A percentile compares a stretch with the other conserved stretches of the same genome.
Evolutionary conservation across 257 asterid genomes (phyloP).

Genomic region (Capsicum chinense): DNA sequence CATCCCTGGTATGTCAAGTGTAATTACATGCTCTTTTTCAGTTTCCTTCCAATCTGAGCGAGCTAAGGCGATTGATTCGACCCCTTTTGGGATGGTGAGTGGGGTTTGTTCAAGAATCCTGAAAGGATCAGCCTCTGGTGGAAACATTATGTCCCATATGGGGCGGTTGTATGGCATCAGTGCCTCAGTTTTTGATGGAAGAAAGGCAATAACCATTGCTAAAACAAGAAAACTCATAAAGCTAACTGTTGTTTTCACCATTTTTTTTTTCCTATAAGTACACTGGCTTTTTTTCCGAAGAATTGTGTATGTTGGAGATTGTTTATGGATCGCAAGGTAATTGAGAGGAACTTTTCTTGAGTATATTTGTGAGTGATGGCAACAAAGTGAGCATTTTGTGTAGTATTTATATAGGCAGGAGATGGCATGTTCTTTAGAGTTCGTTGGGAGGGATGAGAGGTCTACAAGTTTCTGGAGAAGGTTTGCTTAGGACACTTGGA

Average conservation of each 20-base stretch:
- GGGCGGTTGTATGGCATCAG: constrained; percentile 40
- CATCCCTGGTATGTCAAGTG: not conserved
- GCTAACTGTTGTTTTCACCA: constrained; percentile 25
- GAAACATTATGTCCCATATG: constrained; percentile 28
- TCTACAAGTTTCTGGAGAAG: constrained; percentile 18
- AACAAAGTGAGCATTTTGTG: not conserved
- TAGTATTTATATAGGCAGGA: not conserved
- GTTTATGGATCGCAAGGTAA: too few species aligned
- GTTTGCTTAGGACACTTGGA: not conserved
- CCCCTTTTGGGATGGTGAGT: not conserved
- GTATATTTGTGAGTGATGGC: not conserved
- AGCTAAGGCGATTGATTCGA: not conserved
- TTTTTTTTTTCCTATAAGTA: not conserved
- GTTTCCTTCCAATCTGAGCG: constrained; percentile 15
- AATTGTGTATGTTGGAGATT: too few species aligned
- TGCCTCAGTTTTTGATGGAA: constrained; percentile 28
- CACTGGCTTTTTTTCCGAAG: not conserved
- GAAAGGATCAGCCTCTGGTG: not conserved
- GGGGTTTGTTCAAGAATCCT: constrained; percentile 14
- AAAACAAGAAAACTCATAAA: constrained; percentile 6
- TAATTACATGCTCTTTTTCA: not conserved
- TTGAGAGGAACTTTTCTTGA: not conserved
- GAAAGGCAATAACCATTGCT: not conserved
- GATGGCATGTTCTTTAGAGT: not conserved
- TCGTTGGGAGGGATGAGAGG: not conserved